Evolutionary conservation across 2,329 filamentous ascomycete genomes (phyloP).

Genomic region (Aureobasidium namibiae): DNA sequence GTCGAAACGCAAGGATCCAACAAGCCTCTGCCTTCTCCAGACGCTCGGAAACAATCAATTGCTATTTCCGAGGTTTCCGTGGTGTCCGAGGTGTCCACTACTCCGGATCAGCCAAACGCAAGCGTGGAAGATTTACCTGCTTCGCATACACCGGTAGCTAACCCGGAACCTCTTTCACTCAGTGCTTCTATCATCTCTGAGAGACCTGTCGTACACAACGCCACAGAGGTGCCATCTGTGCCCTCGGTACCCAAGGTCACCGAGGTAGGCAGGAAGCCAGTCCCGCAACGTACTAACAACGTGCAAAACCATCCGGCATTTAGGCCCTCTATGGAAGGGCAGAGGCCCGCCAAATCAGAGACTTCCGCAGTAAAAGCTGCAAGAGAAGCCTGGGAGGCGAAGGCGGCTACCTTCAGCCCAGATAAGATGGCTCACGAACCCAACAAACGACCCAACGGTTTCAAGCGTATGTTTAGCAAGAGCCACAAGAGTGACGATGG

Average conservation of each 20-base stretch:
- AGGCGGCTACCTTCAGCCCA: conserved; percentile 21
- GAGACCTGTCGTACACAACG: background rate
- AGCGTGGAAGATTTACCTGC: background rate
- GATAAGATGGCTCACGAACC: conserved; percentile 24
- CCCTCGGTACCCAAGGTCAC: conserved; percentile 16
- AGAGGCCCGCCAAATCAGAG: conserved; percentile 16
- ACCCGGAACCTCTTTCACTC: background rate
- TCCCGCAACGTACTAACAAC: conserved; percentile 18
- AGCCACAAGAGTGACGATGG: conserved; percentile 41
- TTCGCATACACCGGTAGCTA: background rate
- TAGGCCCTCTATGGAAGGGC: conserved; percentile 17
- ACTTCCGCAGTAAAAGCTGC: conserved; percentile 24
- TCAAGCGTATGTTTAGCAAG: conserved; percentile 59
- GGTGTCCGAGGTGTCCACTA: background rate
- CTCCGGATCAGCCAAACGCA: background rate
- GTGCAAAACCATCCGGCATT: conserved; percentile 36
- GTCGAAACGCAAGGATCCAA: conserved; percentile 9
- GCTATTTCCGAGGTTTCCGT: background rate
- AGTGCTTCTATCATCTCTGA: conserved; percentile 7
- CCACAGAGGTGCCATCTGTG: background rate
- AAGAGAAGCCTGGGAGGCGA: conserved; percentile 22
- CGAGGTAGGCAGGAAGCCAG: conserved; percentile 25
- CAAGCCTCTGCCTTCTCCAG: background rate
- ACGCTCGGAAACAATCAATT: background rate
- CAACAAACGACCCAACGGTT: conserved; percentile 42